Base-by-base conservation (phyloP, 2,329 filamentous ascomycete species). In the Curvularia lunata region DNA sequence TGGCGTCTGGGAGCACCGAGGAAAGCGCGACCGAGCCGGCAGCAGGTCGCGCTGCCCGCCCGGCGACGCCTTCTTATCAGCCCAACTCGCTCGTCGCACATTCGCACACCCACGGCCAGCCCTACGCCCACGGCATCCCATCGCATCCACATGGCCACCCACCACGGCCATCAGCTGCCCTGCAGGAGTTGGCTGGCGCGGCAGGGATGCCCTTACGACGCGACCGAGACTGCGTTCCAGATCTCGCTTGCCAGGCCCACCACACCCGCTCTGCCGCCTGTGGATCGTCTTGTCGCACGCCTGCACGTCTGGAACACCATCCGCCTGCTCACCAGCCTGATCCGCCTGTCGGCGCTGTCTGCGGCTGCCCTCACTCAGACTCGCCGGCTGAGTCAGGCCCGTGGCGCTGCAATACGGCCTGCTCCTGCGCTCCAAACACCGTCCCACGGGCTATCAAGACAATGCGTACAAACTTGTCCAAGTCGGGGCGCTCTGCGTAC, bases 141-240 rank as follows among this genome's bases (percentile, higher is more conserved):
- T 12, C 9, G 28, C 9, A 30, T 30, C 10, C 28, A 30, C 28
- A 50, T 42, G 21, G 12, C 12, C 23, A 48, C 18, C 12, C 23
- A 48, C 52, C 50, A 53, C 43, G 40, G 28, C 54, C 49, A 56
- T 58, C 27, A 48, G 28, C 37, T 52, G 49, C 48, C 55, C 50
- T 48, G 46, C 52, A 56, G 59, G 41, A 48, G 55, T 46, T 53
- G 54, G 45, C n/a, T 45, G n/a, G 28, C 43, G 43, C 37, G 46
- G 59, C 49, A 41, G 62, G 47, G 25, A 7, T 21, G 28, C 28
- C 25, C 19, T 9, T 12, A 12, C 8, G 28, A 30, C 28, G 28
- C 10, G 28, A 30, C 28, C 40, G 42, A 42, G 51, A 30, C 46
- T 30, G 54, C 49, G 61, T 64, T 64, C 63, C 56, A 64, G 63